Evolutionary conservation across 2,329 filamentous ascomycete genomes (phyloP).

Genomic region (Torrubiellomyces zombiae): DNA sequence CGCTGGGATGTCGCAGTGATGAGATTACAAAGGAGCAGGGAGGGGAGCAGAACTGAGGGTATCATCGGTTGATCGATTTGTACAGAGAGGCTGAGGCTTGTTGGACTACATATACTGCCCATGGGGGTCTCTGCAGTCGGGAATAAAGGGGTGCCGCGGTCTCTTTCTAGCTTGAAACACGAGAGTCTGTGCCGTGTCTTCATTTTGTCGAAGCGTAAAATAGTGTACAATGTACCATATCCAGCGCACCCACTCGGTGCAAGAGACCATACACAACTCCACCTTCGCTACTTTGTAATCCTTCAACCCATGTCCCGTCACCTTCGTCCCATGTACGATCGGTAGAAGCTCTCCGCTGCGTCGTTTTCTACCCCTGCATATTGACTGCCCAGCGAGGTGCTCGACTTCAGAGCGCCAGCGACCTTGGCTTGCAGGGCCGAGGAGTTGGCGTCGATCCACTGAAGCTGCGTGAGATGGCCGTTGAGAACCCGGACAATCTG

Average conservation of each 20-base stretch:
- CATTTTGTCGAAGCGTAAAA: too few relatives aligned
- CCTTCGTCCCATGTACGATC: slow-evolving; percentile 67
- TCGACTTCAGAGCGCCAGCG: slow-evolving; percentile 61
- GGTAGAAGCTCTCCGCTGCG: slow-evolving; percentile 77
- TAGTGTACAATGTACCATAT: too few relatives aligned
- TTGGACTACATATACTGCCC: too few relatives aligned
- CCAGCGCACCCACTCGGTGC: too few relatives aligned
- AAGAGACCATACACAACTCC: too few relatives aligned
- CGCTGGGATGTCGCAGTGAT: slow-evolving; percentile 35
- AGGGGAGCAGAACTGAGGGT: slow-evolving; percentile 44
- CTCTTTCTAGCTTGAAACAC: too few relatives aligned
- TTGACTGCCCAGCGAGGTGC: slow-evolving; percentile 40
- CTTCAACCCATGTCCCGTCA: slow-evolving; percentile 18
- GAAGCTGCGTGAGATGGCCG: slow-evolving; percentile 76
- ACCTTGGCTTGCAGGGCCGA: slow-evolving; percentile 71
- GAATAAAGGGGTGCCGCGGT: too few relatives aligned
- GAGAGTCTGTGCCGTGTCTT: too few relatives aligned
- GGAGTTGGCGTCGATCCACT: slow-evolving; percentile 82
- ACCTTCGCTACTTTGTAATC: slow-evolving; percentile 6
- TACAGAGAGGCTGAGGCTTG: too few relatives aligned
- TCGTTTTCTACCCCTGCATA: slow-evolving; percentile 47
- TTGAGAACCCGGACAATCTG: slow-evolving; percentile 95
- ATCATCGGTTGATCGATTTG: too few relatives aligned
- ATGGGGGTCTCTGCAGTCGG: too few relatives aligned
- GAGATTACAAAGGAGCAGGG: slow-evolving; percentile 58